Conservation (phyloP, 352 stramenopile genomes). For the Albugo laibachii region DNA sequence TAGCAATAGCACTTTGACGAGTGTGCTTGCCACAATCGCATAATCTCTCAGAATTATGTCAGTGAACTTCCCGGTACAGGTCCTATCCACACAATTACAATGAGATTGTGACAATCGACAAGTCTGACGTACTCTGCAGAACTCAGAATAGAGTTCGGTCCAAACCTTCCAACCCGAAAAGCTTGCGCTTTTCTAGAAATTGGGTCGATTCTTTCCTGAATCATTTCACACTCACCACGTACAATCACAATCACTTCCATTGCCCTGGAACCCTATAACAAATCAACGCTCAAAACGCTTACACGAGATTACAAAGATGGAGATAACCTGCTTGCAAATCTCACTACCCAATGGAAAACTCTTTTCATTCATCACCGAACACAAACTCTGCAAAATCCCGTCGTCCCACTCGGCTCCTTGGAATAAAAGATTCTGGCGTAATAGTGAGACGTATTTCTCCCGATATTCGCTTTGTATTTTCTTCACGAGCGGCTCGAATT, state of each 20-base stretch:
- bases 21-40: conserved; percentile 51
- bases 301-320: not conserved
- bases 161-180: conserved; percentile 47
- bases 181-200: conserved; percentile 34
- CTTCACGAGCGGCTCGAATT: conserved; percentile 65
- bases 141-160: conserved; percentile 54
- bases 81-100: conserved; percentile 11
- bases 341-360: conserved; percentile 44
- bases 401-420: conserved; percentile 57
- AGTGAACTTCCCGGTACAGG: conserved; percentile 60
- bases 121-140: conserved; percentile 40
- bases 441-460: conserved; percentile 53
- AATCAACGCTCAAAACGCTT: not conserved
- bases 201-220: conserved; percentile 57
- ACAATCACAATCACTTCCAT: conserved; percentile 57
- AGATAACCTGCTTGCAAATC: conserved; percentile 50
- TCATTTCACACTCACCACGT: conserved; percentile 47
- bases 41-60: conserved; percentile 61
- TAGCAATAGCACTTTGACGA: conserved; percentile 59
- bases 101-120: not conserved
- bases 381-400: conserved; percentile 70
- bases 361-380: conserved; percentile 69
- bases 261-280: conserved; percentile 32
- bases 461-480: conserved; percentile 75
- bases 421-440: conserved; percentile 61